Evolutionary conservation across 129 eudicot genomes (phyloP).

Genomic region (Centrapalus pauciflorus): DNA sequence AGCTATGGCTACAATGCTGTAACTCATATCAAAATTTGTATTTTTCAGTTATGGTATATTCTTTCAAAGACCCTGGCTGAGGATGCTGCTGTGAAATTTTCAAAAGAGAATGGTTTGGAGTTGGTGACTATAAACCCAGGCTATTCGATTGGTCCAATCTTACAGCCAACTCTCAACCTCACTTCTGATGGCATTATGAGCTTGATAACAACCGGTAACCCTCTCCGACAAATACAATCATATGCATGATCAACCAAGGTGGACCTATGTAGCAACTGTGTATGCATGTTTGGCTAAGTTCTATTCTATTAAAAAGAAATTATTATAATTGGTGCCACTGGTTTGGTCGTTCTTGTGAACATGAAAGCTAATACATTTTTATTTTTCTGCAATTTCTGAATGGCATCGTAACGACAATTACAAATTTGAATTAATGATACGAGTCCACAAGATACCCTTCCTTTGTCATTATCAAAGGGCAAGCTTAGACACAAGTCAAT

Average conservation of each 20-base stretch:
- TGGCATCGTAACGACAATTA: no score
- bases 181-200: slow-evolving; percentile 16
- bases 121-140: slow-evolving; percentile 32
- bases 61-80: slow-evolving; percentile 47
- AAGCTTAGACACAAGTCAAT: no score
- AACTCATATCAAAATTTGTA: neutral
- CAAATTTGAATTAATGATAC: no score
- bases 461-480: no score
- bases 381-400: no score
- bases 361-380: no score
- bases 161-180: slow-evolving; percentile 41
- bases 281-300: no score
- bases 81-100: slow-evolving; percentile 38
- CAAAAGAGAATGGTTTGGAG: slow-evolving; percentile 35
- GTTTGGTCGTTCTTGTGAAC: no score
- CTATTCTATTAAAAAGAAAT: no score
- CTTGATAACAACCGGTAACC: slow-evolving; percentile 14
- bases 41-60: slow-evolving; percentile 25
- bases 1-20: neutral
- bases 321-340: no score
- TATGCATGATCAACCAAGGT: neutral
- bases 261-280: no score
- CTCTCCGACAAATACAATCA: neutral
- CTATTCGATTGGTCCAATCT: slow-evolving; percentile 30
- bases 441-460: no score